These are phyloP conservation scores for Botrytis fabae DNA, from an alignment of 2,329 filamentous ascomycete species.

Conservation along the genomic window DNA sequence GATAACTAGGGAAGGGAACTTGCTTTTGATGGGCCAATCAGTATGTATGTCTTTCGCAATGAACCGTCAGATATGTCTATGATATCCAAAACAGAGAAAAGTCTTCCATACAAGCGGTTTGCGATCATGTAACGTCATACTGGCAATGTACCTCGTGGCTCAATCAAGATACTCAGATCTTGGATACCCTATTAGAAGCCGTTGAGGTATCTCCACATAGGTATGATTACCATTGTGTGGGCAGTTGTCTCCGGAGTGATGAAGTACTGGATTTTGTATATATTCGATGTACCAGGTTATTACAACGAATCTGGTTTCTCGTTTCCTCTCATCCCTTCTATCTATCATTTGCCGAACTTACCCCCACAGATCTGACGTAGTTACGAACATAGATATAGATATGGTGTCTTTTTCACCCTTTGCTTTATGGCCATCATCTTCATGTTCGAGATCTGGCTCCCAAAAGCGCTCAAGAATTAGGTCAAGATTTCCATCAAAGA, in stretches of 20 bases:
- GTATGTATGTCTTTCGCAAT: neutral
- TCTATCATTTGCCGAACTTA: neutral
- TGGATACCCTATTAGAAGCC: neutral
- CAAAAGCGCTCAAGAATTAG: neutral
- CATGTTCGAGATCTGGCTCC: slow-evolving; percentile 5
- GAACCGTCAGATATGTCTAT: neutral
- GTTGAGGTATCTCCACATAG: neutral
- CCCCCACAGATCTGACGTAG: neutral
- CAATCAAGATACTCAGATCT: neutral
- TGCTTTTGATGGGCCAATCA: neutral
- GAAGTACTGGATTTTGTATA: neutral
- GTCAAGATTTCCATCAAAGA: neutral
- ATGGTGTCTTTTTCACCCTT: slow-evolving; percentile 16
- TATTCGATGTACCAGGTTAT: slow-evolving; percentile 1
- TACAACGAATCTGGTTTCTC: neutral
- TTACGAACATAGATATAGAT: neutral
- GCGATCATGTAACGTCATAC: slow-evolving; percentile 19
- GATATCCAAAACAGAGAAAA: neutral
- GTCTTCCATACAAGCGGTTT: neutral
- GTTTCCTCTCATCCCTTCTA: neutral
- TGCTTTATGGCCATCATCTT: neutral
- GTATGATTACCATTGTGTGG: neutral
- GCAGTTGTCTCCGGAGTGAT: neutral
- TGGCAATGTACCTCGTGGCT: neutral
- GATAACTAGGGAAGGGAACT: neutral